Percentiles rank a stretch among this genome's conserved stretches.
These are phyloP conservation scores for Aspergillus unguis DNA, from an alignment of 2,329 filamentous ascomycete species.

Conservation along the genomic window DNA sequence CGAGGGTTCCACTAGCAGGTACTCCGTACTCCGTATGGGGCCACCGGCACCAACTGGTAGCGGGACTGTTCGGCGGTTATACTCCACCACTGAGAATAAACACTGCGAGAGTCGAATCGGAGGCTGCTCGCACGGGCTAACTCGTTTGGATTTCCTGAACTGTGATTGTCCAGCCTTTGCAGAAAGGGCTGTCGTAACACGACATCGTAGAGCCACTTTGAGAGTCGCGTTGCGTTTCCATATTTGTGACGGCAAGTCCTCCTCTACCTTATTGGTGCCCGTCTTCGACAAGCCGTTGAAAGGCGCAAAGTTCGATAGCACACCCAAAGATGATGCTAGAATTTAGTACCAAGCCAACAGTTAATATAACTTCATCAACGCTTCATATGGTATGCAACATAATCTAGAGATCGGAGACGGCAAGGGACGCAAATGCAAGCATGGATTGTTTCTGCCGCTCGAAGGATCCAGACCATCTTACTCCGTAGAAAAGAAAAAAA, in stretches of 20 bases:
- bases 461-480: conserved; percentile 1
- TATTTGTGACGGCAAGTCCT: too few species aligned
- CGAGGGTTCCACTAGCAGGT: conserved; percentile 3
- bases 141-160: neutral
- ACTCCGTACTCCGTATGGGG: neutral
- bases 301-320: too few species aligned
- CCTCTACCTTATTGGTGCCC: too few species aligned
- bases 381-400: neutral
- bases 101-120: neutral
- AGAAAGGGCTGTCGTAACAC: too few species aligned
- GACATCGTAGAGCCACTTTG: too few species aligned
- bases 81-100: conserved; percentile 8
- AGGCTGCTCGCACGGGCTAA: neutral
- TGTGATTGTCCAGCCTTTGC: too few species aligned
- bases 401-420: neutral
- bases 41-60: neutral
- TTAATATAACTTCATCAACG: too few species aligned
- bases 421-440: neutral
- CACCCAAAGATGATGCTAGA: too few species aligned
- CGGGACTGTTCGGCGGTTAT: neutral
- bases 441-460: neutral
- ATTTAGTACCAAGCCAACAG: too few species aligned
- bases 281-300: too few species aligned
- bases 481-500: neutral
- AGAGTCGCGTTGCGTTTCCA: too few species aligned